Base-by-base conservation (phyloP, 345 rosid species). In the Mallotus nudiflorus region DNA sequence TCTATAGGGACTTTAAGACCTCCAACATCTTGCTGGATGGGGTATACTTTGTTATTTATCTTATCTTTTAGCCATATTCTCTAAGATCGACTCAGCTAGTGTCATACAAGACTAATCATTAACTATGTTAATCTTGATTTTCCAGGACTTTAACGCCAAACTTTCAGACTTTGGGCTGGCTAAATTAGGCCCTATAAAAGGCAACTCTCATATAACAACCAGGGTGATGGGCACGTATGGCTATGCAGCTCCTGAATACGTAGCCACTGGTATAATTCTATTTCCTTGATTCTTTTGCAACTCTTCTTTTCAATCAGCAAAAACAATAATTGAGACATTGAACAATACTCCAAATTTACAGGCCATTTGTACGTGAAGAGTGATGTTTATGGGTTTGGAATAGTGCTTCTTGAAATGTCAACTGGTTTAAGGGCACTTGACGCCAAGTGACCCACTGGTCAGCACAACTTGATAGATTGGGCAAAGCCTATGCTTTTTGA, bases 151-250 rank as follows among this genome's bases (percentile, higher is more conserved):
- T 59, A 67, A 86, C 65, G 88, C 97, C 16, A 93, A 91, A 68
- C 89, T 93, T 39, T 93, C 98, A 0, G 97, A 91, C 73, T 93
- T 93, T 45, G 98, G 98, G 40, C 71, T 93, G 14, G 98, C 93
- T 0, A 93, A 89, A 69, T 61, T 77, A 1, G 97, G 98, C 13
- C 98, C 98, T 0, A 69, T 78, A 1, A 82, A 86, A 53, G 98
- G 96, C 66, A 44, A 73, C 49, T 81, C 96, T 0, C 97, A 93
- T 22, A 82, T 93, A 5, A 83, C 98, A 39, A 91, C 97, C 0
- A 81, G 82, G 13, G 77, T 89, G 33, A 74, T 91, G 85, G 97
- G 98, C 69, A 93, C 98, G 0, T 86, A 75, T 14, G 98, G 98
- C 1, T 93, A 93, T 33, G 93, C 97, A 12, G 98, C 97, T 50